Base-by-base conservation (phyloP, 2,329 filamentous ascomycete genomes). In the Colletotrichum phormii region DNA sequence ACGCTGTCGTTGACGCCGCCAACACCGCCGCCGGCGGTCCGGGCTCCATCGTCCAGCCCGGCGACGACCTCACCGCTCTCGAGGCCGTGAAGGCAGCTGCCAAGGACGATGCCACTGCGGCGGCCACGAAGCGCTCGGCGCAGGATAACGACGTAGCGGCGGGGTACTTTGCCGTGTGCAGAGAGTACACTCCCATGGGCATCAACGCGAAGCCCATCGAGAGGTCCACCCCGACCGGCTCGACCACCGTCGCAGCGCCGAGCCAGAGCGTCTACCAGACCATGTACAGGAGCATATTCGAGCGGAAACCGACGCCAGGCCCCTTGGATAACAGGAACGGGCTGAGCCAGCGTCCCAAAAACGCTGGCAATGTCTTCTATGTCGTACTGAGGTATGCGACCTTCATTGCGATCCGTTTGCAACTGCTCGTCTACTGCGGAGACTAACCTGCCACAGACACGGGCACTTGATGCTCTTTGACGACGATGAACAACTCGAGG, bases 401-500 rank as follows among this genome's bases (percentile, higher is more conserved):
- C 24, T 33, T 26, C 35, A 64, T 72, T 60, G 67, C 66, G 53
- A 49, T n/a, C 46, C 5, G 26, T 26, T 3, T 49, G n/a, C 7
- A 12, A 57, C 24, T 35, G 12, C 29, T 31, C 13, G 60, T 22
- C 15, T 5, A 33, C 12, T 22, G 37, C 55, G 18, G 42, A 49
- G n/a, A 64, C 67, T 76, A 72, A 77, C 66, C n/a, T 53, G 2
- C 15, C 22, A 61, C 73, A 95, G 95, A 80, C 95, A 98, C 82
- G 95, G 96, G 49, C 95, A 98, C 80, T 85, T 99, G 63, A 98
- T 99, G 94, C 90, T 99, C 11, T 99, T 98, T 82, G 97, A 99
- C 80, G 95, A 98, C 79, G 92, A 95, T 65, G 95, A 97, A 77
- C 95, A 98, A 82, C 88, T 98, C 77, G 97, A 99, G 83, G 97